These are phyloP conservation scores for Cicer cuneatum DNA, from an alignment of 306 rosid species.

Conservation along the genomic window DNA sequence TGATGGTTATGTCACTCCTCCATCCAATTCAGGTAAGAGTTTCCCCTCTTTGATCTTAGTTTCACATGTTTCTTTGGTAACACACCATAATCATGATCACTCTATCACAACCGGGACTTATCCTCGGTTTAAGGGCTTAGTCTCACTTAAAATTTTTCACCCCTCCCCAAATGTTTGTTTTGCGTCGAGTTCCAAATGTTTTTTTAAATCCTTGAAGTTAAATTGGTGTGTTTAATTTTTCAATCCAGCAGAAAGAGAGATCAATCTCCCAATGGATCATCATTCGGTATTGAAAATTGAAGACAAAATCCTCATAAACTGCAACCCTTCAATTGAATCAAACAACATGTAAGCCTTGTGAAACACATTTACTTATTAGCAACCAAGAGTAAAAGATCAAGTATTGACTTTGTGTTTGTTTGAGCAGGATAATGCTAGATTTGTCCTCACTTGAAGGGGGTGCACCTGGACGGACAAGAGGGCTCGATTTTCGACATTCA, in stretches of 20 bases:
- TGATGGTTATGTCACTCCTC: conserved; percentile 46
- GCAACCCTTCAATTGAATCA: conserved; percentile 54
- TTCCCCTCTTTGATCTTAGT: neutral
- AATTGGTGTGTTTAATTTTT: conserved; percentile 25
- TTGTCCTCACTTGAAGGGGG: conserved; percentile 75
- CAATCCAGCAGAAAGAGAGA: conserved; percentile 57
- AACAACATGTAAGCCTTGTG: conserved; percentile 62
- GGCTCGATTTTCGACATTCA: conserved; percentile 54
- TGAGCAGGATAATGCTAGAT: conserved; percentile 77
- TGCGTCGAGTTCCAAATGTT: neutral
- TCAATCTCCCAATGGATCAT: conserved; percentile 61
- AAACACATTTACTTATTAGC: conserved; percentile 21
- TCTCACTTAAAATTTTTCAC: neutral
- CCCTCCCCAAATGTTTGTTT: too few relatives aligned
- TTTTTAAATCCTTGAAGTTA: conserved; percentile 4
- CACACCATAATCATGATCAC: neutral
- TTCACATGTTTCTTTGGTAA: neutral
- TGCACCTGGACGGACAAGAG: conserved; percentile 90
- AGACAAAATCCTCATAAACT: conserved; percentile 62
- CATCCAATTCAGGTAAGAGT: conserved; percentile 61
- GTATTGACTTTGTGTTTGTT: conserved; percentile 19
- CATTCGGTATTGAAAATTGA: conserved; percentile 60
- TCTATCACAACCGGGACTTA: neutral
- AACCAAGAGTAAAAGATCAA: neutral
- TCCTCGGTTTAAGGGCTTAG: neutral